Conservation (phyloP, 768 basidiomycete species). For the Cystofilobasidium macerans region DNA sequence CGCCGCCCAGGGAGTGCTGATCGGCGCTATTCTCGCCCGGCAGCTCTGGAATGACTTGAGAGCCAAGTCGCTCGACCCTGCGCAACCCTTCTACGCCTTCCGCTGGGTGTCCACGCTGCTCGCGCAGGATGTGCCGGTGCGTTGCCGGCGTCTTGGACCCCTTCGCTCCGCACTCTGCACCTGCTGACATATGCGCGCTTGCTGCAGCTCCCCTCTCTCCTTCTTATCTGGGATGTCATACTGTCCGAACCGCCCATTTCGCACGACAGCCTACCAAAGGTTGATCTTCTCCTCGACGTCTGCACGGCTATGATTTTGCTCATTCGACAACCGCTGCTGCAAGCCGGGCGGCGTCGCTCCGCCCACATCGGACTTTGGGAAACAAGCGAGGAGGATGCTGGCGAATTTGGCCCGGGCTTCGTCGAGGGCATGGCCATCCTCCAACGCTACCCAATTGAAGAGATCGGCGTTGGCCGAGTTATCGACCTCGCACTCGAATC, state of each 20-base stretch:
- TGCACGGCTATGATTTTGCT: conserved; percentile 34
- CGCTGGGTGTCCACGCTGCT: conserved; percentile 32
- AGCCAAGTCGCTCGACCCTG: conserved; percentile 30
- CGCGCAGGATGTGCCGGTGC: conserved; percentile 27
- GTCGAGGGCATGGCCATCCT: conserved; percentile 30
- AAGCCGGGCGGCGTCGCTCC: conserved; percentile 4
- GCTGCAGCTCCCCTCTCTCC: conserved; percentile 24
- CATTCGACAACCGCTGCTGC: conserved; percentile 1
- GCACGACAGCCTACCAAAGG: conserved; percentile 27
- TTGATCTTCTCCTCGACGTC: conserved; percentile 33
- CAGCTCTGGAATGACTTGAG: neutral
- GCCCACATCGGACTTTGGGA: conserved; percentile 31
- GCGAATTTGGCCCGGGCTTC: conserved; percentile 26
- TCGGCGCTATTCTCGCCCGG: no score
- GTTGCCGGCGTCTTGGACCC: no score
- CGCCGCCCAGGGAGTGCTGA: no score
- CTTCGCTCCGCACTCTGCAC: no score
- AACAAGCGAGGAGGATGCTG: conserved; percentile 25
- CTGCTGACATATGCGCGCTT: neutral
- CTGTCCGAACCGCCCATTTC: conserved; percentile 29
- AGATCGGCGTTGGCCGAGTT: conserved; percentile 28
- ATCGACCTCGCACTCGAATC: conserved; percentile 25
- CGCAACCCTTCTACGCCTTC: conserved; percentile 29
- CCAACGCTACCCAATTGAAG: conserved; percentile 30
- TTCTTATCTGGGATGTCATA: conserved; percentile 33